Conservation (phyloP, 2,329 filamentous ascomycete species). For the Periconia digitata region DNA sequence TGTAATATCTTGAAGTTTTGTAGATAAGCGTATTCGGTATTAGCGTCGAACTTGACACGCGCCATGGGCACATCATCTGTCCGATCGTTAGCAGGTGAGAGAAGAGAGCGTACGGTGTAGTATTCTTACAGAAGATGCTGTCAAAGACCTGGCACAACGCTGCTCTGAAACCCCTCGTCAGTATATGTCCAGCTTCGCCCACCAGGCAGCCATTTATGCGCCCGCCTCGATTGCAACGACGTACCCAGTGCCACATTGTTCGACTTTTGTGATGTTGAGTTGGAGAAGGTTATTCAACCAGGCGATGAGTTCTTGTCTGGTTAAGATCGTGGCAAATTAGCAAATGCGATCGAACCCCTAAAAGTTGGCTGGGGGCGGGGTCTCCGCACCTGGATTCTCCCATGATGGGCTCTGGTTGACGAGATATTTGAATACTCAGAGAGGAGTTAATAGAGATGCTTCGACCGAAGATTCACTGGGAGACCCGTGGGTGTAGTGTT, state of each 20-base stretch:
- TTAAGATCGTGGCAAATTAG: conserved; percentile 16
- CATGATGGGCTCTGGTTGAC: conserved; percentile 47
- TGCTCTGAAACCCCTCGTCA: conserved; percentile 60
- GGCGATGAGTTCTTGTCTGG: conserved; percentile 89
- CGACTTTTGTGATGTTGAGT: conserved; percentile 96
- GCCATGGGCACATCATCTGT: conserved; percentile 87
- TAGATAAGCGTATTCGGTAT: conserved; percentile 93
- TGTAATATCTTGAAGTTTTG: conserved; percentile 98
- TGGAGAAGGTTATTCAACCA: conserved; percentile 98
- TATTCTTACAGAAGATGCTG: conserved; percentile 78
- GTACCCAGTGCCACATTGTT: conserved; percentile 98
- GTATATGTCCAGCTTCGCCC: conserved; percentile 12
- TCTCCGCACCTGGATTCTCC: conserved; percentile 62
- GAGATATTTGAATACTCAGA: neutral
- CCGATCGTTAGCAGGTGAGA: conserved; percentile 2
- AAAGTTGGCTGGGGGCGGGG: conserved; percentile 14
- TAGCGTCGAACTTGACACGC: conserved; percentile 97
- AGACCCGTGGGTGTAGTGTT: conserved; percentile 6
- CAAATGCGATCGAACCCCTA: conserved; percentile 16
- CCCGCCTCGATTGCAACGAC: conserved; percentile 27
- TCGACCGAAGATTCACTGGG: conserved; percentile 9
- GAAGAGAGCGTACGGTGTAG: neutral
- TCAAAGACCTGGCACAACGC: conserved; percentile 97
- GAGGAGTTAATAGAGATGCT: neutral
- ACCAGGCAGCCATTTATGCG: conserved; percentile 7